These are phyloP conservation scores for Epichloe amarillans DNA, from an alignment of 2,329 filamentous ascomycete genomes.

Conservation along the genomic window DNA sequence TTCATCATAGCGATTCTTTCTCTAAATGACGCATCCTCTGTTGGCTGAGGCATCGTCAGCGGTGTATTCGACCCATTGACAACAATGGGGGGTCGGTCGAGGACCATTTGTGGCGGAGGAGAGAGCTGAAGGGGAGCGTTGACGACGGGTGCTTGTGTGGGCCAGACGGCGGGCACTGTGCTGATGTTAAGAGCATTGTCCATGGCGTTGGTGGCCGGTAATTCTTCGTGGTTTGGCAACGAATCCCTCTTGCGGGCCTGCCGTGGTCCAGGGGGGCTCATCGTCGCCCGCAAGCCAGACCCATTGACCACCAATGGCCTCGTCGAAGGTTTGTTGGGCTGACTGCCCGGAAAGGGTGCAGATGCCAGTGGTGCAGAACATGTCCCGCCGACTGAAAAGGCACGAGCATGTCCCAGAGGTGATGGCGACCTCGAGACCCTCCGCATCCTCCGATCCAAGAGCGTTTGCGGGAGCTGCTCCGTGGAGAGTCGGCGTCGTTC, in stretches of 20 bases:
- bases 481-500: constrained; percentile 35
- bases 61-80: constrained; percentile 21
- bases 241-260: constrained; percentile 3
- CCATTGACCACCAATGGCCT: constrained; percentile 42
- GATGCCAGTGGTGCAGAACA: constrained; percentile 26
- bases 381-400: constrained; percentile 27
- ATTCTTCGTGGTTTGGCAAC: constrained; percentile 11
- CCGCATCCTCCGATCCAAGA: constrained; percentile 39
- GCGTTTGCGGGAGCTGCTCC: constrained; percentile 39
- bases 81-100: constrained; percentile 19
- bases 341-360: constrained; percentile 23
- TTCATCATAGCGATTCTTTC: constrained; percentile 29
- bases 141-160: constrained; percentile 1
- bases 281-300: constrained; percentile 25
- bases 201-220: constrained; percentile 5
- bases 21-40: constrained; percentile 27
- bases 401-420: constrained; percentile 36
- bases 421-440: constrained; percentile 43
- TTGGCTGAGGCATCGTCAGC: constrained; percentile 5
- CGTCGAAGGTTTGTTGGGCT: constrained; percentile 18
- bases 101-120: constrained; percentile 7
- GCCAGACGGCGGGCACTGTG: constrained; percentile 2
- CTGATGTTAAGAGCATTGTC: constrained; percentile 19
- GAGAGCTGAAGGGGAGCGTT: constrained; percentile 2
- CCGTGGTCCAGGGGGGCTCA: constrained; percentile 8